Percentiles rank a stretch among this genome's conserved stretches.
phyloP scores from a whole-genome alignment of 73 alveolate genomes.

The Paramecium sexaurelia region DNA sequence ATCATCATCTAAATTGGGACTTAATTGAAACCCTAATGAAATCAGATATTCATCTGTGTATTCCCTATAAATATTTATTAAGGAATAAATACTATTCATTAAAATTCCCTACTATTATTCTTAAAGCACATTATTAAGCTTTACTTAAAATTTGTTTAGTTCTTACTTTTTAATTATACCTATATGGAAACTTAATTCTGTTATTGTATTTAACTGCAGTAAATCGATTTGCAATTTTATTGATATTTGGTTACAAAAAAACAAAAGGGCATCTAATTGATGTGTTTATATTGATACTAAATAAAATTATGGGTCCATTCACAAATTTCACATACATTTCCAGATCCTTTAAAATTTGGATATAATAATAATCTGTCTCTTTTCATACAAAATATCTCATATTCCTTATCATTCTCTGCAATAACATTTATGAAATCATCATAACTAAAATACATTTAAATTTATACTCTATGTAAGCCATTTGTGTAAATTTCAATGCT shows the following conservation, averaged over 20 bases:
- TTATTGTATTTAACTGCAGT: not conserved
- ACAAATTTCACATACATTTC: constrained; percentile 43
- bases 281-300: not conserved
- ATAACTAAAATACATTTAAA: not conserved
- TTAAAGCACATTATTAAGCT: not conserved
- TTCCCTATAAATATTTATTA: not conserved
- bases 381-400: constrained; percentile 30
- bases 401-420: not conserved
- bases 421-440: constrained; percentile 27
- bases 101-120: not conserved
- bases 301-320: constrained; percentile 48
- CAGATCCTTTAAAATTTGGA: constrained; percentile 28
- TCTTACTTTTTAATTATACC: not conserved
- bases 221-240: constrained; percentile 24
- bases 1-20: not conserved
- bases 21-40: constrained; percentile 6
- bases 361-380: constrained; percentile 6
- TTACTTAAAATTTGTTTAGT: not conserved
- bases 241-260: constrained; percentile 23
- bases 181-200: constrained; percentile 18
- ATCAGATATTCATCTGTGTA: not conserved
- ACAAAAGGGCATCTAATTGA: constrained; percentile 32
- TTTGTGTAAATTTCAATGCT: constrained; percentile 20
- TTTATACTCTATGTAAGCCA: constrained; percentile 15
- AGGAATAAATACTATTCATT: not conserved